Base-by-base conservation (phyloP, 345 rosid species). In the Salix dunnii region DNA sequence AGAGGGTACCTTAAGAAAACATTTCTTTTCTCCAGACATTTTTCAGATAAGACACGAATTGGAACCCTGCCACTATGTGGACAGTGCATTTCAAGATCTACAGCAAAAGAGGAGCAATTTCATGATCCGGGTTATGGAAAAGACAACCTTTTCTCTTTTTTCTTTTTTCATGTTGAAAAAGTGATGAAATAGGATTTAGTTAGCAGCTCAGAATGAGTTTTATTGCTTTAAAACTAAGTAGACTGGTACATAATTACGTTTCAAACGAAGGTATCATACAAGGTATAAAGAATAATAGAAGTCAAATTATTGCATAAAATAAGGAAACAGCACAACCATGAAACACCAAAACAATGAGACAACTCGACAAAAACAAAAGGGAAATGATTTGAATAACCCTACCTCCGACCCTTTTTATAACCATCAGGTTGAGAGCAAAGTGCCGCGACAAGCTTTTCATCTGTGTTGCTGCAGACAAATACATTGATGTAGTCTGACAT, bases 361-460 rank as follows among this genome's bases (percentile, higher is more conserved):
- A 20, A 17, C 40, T 51, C 30, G 40, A 69, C 5, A 30, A 31
- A 61, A 67, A 11, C 67, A 49, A 73, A 61, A 46, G 23, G 23
- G 40, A 61, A 64, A 27, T 70, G 23, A 67, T 61, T 25, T 28
- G 70, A 60, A 78, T 23, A 77, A 58, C 27, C 68, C 16, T 81
- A 92, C 99, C 98, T 91, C 79, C 73, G 80, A 74, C 74, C 89
- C 79, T 82, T 81, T 53, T 58, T 58, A 25, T 67, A 82, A 79
- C 86, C 91, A 82, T 81, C 82, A 83, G 87, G 83, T 74, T 87
- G 92, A 67, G 90, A 66, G 82, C 99, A 91, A 79, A 96, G 89
- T 51, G 95, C 91, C 81, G 99, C 92, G 71, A 92, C 99, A 84
- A 96, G 93, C 82, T 88, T 96, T 84, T 96, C 99, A 91, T 96